Evolutionary conservation across 495 filamentous ascomycete species (phyloP), one percentile per base, ranked within the genome.

Genomic region (Diplogelasinospora grovesii): DNA sequence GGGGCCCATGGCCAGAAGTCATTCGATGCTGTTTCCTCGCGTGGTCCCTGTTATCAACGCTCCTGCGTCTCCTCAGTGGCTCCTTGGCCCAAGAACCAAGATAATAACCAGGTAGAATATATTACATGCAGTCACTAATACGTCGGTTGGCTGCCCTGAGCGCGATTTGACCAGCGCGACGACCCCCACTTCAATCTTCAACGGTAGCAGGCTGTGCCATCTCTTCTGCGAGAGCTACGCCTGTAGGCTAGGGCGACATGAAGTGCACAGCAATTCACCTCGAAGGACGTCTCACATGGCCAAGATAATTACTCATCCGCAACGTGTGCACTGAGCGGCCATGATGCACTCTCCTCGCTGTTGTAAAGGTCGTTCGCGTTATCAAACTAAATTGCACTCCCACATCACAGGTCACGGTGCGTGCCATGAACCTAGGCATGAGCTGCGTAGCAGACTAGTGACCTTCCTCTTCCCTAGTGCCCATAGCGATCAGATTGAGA

Each of bases 31-130:
- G 15, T 29, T 14, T 39, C 19, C 11, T 16, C 37, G 10, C 15
- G 16, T 41, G 40, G 11, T 26, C 23, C 20, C 41, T n/a, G n/a
- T n/a, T 34, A 49, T 20, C 13, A 25, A 22, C 3, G 30, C n/a
- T 28, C 23, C 28, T 38, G 34, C 24, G 25, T 20, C 14, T 26
- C 8, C 14, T 32, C 22, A 42, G 21, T 35, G 43, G 24, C 36
- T 48, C 39, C 44, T 22, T 35, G 43, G 48, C 51, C 48, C 52
- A 41, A 43, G 33, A 50, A 58, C 48, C 48, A 49, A 57, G 51
- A 45, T 51, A 34, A 33, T 26, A 19, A 28, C 14, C 10, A 24
- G 22, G 26, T 16, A 5, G 13, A 15, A 41, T 47, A 56, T 52
- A 48, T 52, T 47, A 49, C 14, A 39, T 44, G 39, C 36, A 41